Base-by-base conservation (phyloP, 225 moss, liverwort and hornwort genomes). In the Marchantia polymorpha region DNA sequence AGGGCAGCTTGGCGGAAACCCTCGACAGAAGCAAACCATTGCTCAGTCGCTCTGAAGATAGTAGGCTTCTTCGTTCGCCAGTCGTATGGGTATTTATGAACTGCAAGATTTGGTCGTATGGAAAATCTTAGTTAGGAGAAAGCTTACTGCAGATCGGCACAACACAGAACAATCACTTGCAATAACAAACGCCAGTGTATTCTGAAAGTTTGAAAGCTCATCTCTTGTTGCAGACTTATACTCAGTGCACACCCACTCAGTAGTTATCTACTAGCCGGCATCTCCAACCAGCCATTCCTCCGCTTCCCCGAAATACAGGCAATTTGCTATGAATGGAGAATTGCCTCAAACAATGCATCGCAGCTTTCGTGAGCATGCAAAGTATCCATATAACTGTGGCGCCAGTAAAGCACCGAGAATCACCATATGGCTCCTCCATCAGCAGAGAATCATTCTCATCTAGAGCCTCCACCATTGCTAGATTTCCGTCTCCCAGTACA, bases 21-120 rank as follows among this genome's bases (percentile, higher is more conserved):
- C 84, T 99, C 97, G 55, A 99, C 94, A 72, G 97, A 99, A 50
- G 97, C 94, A 89, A 99, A 99, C 97, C 97, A 99, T 81, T 99
- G 97, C 77, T 99, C 97, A 74, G 97, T 99, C 64, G 97, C 97
- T 82, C 97, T 88, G 79, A 99, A 93, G 80, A 95, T 99, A n/a
- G 94, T 94, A 17, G 97, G 97, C 83, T 99, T 88, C 85, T 94
- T 99, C 27, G 94, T 94, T 30, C 97, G 91, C 97, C 97, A 99
- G 87, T 99, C 97, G 79, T 99, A 99, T 10, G 97, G 97, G 83
- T 99, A 99, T 80, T 99, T 99, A 84, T 99, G 97, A 82, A 90
- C 96, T 96, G 94, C 65, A 80, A 86, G 69, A 25, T 65, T 25
- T 12, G 73, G n/a, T 69, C 65, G 6, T 29, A 66, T 23, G 0